These are phyloP conservation scores for Alternaria sp. DNA, from an alignment of 2,329 filamentous ascomycete species.

Conservation along the genomic window DNA sequence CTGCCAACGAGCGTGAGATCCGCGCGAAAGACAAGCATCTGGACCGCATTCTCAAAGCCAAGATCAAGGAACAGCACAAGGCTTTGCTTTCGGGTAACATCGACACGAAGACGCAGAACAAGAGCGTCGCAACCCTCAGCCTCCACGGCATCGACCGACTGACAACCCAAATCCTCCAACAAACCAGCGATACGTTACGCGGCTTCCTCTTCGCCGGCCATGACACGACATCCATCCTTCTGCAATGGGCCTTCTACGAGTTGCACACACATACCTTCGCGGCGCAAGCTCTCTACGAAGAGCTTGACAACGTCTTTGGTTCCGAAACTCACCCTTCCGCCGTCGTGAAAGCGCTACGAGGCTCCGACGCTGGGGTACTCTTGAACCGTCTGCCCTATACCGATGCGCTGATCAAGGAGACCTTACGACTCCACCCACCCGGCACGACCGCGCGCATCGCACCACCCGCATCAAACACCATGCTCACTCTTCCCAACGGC, in stretches of 20 bases:
- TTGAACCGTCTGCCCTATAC: conserved; percentile 49
- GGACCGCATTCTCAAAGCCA: conserved; percentile 19
- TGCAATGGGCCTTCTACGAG: conserved; percentile 34
- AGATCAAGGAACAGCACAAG: conserved; percentile 18
- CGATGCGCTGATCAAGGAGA: conserved; percentile 53
- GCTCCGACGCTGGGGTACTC: background rate
- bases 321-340: background rate
- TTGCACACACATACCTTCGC: conserved; percentile 26
- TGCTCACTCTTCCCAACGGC: conserved; percentile 16
- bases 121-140: conserved; percentile 23
- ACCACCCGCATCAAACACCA: conserved; percentile 12
- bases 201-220: conserved; percentile 46
- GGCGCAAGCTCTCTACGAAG: background rate
- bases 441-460: conserved; percentile 25
- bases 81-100: background rate
- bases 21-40: conserved; percentile 13
- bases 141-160: conserved; percentile 16
- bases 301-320: background rate
- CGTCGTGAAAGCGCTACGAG: background rate
- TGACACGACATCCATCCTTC: conserved; percentile 37
- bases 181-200: conserved; percentile 44
- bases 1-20: conserved; percentile 21
- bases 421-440: conserved; percentile 50
- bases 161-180: conserved; percentile 32
- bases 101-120: background rate